Evolutionary conservation across 78 protist genomes (phyloP).

Genomic region (Salpingoeca rosetta): DNA sequence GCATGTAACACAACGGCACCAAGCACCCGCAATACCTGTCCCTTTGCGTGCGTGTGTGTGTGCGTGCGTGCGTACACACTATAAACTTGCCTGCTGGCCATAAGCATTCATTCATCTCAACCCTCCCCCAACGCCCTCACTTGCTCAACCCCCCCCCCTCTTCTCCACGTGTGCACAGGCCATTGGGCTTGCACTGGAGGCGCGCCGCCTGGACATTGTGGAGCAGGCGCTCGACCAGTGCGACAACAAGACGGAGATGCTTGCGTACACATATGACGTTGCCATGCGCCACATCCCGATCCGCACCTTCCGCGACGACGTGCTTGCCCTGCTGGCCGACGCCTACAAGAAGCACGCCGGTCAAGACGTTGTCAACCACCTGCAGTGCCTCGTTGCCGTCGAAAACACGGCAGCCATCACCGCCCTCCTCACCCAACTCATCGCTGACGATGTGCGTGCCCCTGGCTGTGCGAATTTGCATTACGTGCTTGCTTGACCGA

Average conservation of each 20-base stretch:
- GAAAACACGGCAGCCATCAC: slow-evolving; percentile 23
- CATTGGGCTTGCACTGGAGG: slow-evolving; percentile 87
- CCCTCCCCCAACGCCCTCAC: neutral
- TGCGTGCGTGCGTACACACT: neutral
- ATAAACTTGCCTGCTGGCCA: neutral
- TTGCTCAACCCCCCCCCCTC: too few relatives aligned
- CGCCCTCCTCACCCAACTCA: slow-evolving; percentile 1
- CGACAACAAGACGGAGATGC: slow-evolving; percentile 31
- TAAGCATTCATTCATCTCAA: too few relatives aligned
- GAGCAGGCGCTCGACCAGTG: slow-evolving; percentile 51
- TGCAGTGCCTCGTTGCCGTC: slow-evolving; percentile 32
- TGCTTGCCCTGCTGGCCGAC: slow-evolving; percentile 17
- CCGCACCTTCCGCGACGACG: slow-evolving; percentile 38
- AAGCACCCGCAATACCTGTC: too few relatives aligned
- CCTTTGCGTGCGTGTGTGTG: neutral
- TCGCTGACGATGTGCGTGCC: slow-evolving; percentile 4
- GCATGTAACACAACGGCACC: too few relatives aligned
- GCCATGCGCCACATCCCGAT: slow-evolving; percentile 1
- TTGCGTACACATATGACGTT: slow-evolving; percentile 41
- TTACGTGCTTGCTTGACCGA: too few relatives aligned
- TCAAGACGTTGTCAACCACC: slow-evolving; percentile 29
- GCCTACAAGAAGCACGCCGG: slow-evolving; percentile 2
- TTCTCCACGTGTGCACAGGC: slow-evolving; percentile 29
- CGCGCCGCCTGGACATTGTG: slow-evolving; percentile 80
- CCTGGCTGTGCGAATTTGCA: slow-evolving; percentile 9